phyloP scores from a whole-genome alignment of 1,284 basidiomycete species.

The Irpex rosettiformis region DNA sequence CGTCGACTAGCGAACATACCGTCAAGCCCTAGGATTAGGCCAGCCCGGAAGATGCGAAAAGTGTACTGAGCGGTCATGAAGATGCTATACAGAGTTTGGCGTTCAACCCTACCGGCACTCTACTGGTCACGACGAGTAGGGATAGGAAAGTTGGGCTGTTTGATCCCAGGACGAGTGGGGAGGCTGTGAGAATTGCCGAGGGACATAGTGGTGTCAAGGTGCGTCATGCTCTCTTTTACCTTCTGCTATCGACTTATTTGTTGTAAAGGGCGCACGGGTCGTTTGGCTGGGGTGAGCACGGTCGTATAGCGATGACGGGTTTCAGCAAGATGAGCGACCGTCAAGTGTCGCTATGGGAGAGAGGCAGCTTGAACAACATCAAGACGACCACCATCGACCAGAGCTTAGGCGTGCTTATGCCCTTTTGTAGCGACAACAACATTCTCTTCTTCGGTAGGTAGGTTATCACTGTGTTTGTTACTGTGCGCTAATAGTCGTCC shows the following conservation, averaged over 20 bases:
- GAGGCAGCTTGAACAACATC: slow-evolving; percentile 64
- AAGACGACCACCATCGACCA: slow-evolving; percentile 84
- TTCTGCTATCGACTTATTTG: neutral
- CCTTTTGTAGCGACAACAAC: slow-evolving; percentile 95
- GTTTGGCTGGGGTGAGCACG: slow-evolving; percentile 89
- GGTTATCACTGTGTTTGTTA: neutral
- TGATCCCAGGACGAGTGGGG: slow-evolving; percentile 81
- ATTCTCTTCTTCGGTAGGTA: slow-evolving; percentile 86
- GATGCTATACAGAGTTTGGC: slow-evolving; percentile 88
- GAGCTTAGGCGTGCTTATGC: slow-evolving; percentile 92
- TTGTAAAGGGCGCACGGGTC: slow-evolving; percentile 70
- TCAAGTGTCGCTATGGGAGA: slow-evolving; percentile 88
- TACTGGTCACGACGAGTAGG: slow-evolving; percentile 79
- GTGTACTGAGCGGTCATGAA: slow-evolving; percentile 71
- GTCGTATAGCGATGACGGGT: slow-evolving; percentile 89
- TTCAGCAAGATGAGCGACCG: slow-evolving; percentile 95
- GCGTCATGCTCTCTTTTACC: neutral
- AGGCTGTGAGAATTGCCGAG: slow-evolving; percentile 80
- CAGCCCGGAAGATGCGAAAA: slow-evolving; percentile 57
- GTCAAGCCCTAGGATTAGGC: slow-evolving; percentile 93
- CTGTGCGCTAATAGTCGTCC: neutral
- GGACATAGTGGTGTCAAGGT: slow-evolving; percentile 91
- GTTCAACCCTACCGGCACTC: slow-evolving; percentile 82
- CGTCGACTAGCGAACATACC: slow-evolving; percentile 84
- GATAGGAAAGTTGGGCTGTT: slow-evolving; percentile 93